Evolutionary conservation across 345 rosid species (phyloP).

Genomic region (Punica granatum): DNA sequence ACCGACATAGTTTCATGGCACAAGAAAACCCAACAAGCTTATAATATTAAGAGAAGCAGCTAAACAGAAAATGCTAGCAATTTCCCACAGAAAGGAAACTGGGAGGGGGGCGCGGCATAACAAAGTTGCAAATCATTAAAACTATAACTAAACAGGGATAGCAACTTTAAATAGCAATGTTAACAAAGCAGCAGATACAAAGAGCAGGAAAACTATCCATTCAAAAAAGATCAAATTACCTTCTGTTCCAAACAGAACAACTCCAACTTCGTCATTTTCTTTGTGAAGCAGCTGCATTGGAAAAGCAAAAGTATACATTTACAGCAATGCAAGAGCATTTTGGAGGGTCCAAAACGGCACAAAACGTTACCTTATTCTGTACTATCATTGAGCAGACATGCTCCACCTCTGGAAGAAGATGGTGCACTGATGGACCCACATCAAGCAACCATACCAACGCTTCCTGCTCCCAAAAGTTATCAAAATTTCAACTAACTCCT

Average conservation of each 20-base stretch:
- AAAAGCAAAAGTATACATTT: conserved; percentile 1
- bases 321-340: no score
- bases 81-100: no score
- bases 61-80: no score
- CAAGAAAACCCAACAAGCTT: background rate
- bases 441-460: conserved; percentile 65
- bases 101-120: no score
- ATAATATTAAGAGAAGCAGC: no score
- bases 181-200: no score
- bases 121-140: no score
- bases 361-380: conserved; percentile 55
- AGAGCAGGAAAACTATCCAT: no score
- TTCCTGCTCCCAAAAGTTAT: conserved; percentile 38
- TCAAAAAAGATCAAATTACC: conserved; percentile 31
- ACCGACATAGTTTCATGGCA: background rate
- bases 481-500: no score
- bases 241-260: conserved; percentile 72
- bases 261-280: conserved; percentile 74
- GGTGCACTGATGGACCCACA: conserved; percentile 83
- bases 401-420: conserved; percentile 50
- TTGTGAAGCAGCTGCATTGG: conserved; percentile 55
- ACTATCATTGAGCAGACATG: conserved; percentile 56
- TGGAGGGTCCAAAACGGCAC: no score
- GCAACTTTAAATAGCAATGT: background rate
- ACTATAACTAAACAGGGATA: background rate